These are phyloP conservation scores for Phialophora verrucosa DNA, from an alignment of 2,329 filamentous ascomycete genomes.

Conservation along the genomic window DNA sequence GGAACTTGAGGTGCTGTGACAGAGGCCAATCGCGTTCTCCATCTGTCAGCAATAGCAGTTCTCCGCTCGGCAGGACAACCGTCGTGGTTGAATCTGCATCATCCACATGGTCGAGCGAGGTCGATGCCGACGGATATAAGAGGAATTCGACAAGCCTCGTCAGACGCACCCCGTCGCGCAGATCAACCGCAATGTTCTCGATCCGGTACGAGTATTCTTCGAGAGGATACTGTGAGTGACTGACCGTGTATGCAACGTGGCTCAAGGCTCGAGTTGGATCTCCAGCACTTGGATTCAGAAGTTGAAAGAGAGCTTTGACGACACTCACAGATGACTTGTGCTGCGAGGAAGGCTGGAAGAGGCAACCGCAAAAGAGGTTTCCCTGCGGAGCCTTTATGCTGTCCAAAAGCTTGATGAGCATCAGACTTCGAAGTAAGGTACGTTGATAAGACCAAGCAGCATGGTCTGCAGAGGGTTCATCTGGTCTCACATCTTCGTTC, in stretches of 20 bases:
- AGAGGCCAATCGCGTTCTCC: slow-evolving; percentile 52
- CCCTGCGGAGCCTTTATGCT: slow-evolving; percentile 51
- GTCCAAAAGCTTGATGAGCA: slow-evolving; percentile 66
- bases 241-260: slow-evolving; percentile 63
- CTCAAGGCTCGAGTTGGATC: slow-evolving; percentile 61
- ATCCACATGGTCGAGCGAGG: slow-evolving; percentile 32
- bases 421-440: slow-evolving; percentile 63
- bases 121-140: slow-evolving; percentile 52
- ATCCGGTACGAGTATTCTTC: slow-evolving; percentile 65
- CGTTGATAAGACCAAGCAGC: slow-evolving; percentile 59
- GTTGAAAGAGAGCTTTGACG: slow-evolving; percentile 57
- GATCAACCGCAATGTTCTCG: slow-evolving; percentile 65
- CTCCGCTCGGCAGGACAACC: slow-evolving; percentile 53
- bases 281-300: slow-evolving; percentile 65
- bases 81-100: slow-evolving; percentile 50
- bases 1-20: slow-evolving; percentile 64
- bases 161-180: slow-evolving; percentile 66
- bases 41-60: slow-evolving; percentile 44
- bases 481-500: slow-evolving; percentile 55
- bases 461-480: slow-evolving; percentile 34
- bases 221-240: slow-evolving; percentile 61
- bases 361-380: slow-evolving; percentile 43
- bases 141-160: slow-evolving; percentile 65
- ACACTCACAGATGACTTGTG: slow-evolving; percentile 63
- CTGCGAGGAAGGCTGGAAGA: slow-evolving; percentile 59